Conservation (phyloP, 345 rosid species). For the Eucalyptus cloeziana region DNA sequence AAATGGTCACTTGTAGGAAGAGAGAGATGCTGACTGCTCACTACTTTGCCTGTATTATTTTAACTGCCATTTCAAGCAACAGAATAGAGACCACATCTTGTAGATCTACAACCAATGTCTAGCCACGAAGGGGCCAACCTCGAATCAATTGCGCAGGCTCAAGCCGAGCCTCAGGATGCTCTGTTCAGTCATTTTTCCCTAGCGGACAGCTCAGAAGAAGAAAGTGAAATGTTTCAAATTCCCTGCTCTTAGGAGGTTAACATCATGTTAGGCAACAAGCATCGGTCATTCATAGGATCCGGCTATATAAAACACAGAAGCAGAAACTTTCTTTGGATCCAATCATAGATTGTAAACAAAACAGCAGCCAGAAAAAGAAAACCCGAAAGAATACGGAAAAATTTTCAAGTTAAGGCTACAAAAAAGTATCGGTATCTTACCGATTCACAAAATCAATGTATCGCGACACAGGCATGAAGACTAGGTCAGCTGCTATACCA, state of each 20-base stretch:
- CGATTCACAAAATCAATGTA: not conserved
- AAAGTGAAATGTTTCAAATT: not conserved
- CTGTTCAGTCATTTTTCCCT: not conserved
- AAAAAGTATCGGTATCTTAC: not conserved
- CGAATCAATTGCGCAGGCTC: not conserved
- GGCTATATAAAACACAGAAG: not conserved
- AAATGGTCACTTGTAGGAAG: not conserved
- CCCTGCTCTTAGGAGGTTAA: not conserved
- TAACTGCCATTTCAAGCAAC: not conserved
- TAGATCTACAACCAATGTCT: not conserved
- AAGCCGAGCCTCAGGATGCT: not conserved
- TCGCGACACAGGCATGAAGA: not conserved
- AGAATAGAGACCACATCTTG: not conserved
- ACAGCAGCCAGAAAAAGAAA: not conserved
- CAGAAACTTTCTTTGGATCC: not conserved
- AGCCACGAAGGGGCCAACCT: not conserved
- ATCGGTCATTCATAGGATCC: not conserved
- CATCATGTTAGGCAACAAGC: not conserved
- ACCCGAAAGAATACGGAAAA: not conserved
- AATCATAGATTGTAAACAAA: not conserved
- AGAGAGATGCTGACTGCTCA: not conserved
- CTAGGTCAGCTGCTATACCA: not conserved
- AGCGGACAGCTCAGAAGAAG: not conserved
- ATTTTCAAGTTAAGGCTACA: not conserved
- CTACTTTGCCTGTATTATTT: not conserved